Evolutionary conservation across 108 stramenopile species (phyloP).

Genomic region (Parietichytrium sp.): DNA sequence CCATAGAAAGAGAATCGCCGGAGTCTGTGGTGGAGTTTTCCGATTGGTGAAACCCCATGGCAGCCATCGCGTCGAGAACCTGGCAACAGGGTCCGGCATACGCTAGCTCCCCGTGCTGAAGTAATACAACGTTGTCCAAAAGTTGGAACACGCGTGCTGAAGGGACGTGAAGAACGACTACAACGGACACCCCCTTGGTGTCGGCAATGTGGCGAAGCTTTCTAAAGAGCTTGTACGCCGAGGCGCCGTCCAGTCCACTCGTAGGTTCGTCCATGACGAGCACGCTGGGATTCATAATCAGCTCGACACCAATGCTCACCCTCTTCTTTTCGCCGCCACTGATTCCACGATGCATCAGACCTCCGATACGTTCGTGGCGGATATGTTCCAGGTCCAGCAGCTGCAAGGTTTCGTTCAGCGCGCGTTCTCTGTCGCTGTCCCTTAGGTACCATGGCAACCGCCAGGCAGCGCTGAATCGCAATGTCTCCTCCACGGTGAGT

Average conservation of each 20-base stretch:
- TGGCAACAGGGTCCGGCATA: slow-evolving; percentile 68
- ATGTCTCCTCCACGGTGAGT: slow-evolving; percentile 72
- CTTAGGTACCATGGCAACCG: slow-evolving; percentile 55
- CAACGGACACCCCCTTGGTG: slow-evolving; percentile 62
- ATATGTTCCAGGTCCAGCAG: slow-evolving; percentile 30
- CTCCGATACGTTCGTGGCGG: slow-evolving; percentile 1
- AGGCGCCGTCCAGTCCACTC: slow-evolving; percentile 70
- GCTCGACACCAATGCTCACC: slow-evolving; percentile 72
- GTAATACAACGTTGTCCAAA: slow-evolving; percentile 66
- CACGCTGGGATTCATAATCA: slow-evolving; percentile 69
- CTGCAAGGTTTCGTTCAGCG: not conserved
- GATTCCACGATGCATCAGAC: slow-evolving; percentile 16
- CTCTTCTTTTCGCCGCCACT: slow-evolving; percentile 79
- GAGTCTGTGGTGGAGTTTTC: no score
- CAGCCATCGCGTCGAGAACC: not conserved
- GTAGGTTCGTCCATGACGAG: slow-evolving; percentile 79
- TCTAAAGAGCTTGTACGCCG: slow-evolving; percentile 65
- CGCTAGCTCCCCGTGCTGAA: slow-evolving; percentile 70
- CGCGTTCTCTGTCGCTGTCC: not conserved
- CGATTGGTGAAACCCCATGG: slow-evolving; percentile 25
- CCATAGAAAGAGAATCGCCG: no score
- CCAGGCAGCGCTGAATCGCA: slow-evolving; percentile 69
- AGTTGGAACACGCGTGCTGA: slow-evolving; percentile 64
- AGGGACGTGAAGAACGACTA: slow-evolving; percentile 74
- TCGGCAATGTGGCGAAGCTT: slow-evolving; percentile 58